phyloP scores from a whole-genome alignment of 352 stramenopile genomes.

The Halophytophthora batemanensis region DNA sequence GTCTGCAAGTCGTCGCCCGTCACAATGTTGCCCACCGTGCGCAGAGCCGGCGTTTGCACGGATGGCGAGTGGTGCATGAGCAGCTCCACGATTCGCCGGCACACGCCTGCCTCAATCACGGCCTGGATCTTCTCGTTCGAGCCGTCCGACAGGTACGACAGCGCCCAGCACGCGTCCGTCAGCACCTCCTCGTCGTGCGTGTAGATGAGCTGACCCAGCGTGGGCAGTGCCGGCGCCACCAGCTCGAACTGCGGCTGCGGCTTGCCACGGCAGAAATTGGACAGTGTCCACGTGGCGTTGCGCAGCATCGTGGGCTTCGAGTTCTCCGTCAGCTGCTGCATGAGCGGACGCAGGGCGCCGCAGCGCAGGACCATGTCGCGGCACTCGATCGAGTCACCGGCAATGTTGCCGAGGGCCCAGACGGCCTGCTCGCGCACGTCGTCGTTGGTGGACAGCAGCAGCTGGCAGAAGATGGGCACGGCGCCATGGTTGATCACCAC shows the following conservation, averaged over 20 bases:
- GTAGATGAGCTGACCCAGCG: conserved; percentile 96
- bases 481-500: conserved; percentile 97
- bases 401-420: conserved; percentile 99
- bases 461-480: conserved; percentile 96
- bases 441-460: conserved; percentile 95
- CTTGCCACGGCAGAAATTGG: conserved; percentile 97
- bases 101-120: conserved; percentile 97
- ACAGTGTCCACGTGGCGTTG: conserved; percentile 99
- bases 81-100: conserved; percentile 95
- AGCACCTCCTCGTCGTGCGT: conserved; percentile 98
- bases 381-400: conserved; percentile 96
- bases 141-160: conserved; percentile 98
- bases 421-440: conserved; percentile 96
- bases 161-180: conserved; percentile 99
- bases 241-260: conserved; percentile 69
- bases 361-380: conserved; percentile 94
- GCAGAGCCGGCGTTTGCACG: conserved; percentile 80
- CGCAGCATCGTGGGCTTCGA: conserved; percentile 97
- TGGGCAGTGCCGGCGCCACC: conserved; percentile 93
- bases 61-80: conserved; percentile 80
- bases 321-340: conserved; percentile 94
- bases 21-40: conserved; percentile 98
- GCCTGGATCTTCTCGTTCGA: conserved; percentile 99
- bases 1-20: conserved; percentile 99
- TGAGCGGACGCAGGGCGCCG: conserved; percentile 92